Evolutionary conservation across 73 alveolate species (phyloP), one percentile per base, ranked within the genome.

Genomic region (Stentor coeruleus): DNA sequence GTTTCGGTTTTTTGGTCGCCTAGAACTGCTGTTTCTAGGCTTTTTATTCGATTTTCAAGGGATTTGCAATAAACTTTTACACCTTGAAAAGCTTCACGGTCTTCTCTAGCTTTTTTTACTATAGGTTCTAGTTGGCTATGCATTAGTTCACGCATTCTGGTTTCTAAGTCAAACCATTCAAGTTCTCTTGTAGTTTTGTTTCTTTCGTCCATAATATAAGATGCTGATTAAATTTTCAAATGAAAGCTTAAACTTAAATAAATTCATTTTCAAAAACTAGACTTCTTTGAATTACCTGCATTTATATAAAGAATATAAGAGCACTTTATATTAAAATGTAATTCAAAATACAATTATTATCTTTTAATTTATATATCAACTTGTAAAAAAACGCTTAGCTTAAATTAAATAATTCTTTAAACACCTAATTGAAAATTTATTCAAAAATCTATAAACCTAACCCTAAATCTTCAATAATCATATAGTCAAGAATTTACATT

Each of bases 131-230:
- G 79, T 31, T 66, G 79, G 40, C 15, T 20, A 20, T 66, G 79
- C 36, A 66, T 1, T 26, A 66, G 79, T 2, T 66, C 79, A 33
- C 79, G 79, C 79, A 66, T 66, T 26, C 37, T 20, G 11, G 79
- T 66, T 66, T 66, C 79, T 66, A 66, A 20, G 1, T 66, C 79
- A 31, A 66, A 66, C 79, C 79, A 66, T 66, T 66, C 79, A 33
- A 66, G 79, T 31, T 66, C 79, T 2, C 79, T 66, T 2, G 79
- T 66, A 11, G 79, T 28, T 20, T 66, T 20, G n/a, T 66, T 40
- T 11, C 20, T 49, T 11, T 49, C 66, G 66, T 6, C 66, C 66
- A 49, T 49, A 20, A 49, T n/a, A n/a, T n/a, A n/a, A n/a, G n/a
- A n/a, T n/a, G n/a, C n/a, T n/a, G n/a, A n/a, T n/a, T n/a, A n/a